Base-by-base conservation (phyloP, 2,329 filamentous ascomycete genomes). In the Gaeumannomyces tritici region DNA sequence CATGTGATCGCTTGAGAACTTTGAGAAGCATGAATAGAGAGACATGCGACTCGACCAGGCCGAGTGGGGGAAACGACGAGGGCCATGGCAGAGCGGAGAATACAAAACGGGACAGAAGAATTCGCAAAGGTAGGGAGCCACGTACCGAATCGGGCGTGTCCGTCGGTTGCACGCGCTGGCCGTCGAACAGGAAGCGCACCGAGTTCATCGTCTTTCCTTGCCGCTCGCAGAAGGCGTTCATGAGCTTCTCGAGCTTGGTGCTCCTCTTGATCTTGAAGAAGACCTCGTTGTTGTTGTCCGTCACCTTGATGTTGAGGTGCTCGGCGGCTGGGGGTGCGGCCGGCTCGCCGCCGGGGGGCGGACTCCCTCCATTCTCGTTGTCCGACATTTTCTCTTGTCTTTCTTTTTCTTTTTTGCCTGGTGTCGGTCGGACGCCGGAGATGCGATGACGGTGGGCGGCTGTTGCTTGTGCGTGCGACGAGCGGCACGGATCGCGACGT, bases 181-280 rank as follows among this genome's bases (percentile, higher is more conserved):
- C 95, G 69, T 99, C 95, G 70, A 98, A 98, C 1, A 99, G 81
- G 76, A 99, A 99, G 33, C 95, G 89, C 58, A 98, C 93, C 6
- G 90, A 93, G 42, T 81, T 85, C 8, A 88, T 79, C 42, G 88
- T 86, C 81, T 98, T 98, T 70, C 95, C 95, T 74, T 97, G 93
- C 28, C 95, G 86, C 68, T 98, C 93, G 76, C 95, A 99, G 76
- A 98, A 99, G 26, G 95, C 95, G 65, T 91, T 89, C 95, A 99
- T 99, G 62, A 99, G 82, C 81, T 99, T 99, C 79, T 96, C 95
- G 1, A 99, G 85, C 74, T 92, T 90, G 1, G 95, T 99, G 27
- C 89, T 92, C 51, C 93, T 86, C 88, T 99, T 99, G 80, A 99
- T 99, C 83, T 99, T 99, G 83, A 99, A 99, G 77, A 98, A 99